Evolutionary conservation across 2,329 filamentous ascomycete species (phyloP).

Genomic region (Claviceps capensis): DNA sequence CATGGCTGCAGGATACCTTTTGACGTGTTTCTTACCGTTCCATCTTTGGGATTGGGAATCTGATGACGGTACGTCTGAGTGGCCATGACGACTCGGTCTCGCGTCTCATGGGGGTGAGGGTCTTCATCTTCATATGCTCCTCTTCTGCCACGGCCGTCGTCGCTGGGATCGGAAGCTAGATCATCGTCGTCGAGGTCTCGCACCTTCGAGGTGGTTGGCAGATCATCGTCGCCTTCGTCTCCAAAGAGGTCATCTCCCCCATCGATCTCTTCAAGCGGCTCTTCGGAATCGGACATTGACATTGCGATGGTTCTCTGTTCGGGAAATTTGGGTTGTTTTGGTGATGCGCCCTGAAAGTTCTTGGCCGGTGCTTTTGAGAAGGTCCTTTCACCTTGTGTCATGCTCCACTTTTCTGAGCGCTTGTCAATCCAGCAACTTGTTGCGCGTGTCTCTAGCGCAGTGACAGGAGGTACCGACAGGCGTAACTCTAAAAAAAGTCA

Average conservation of each 20-base stretch:
- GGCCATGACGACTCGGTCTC: conserved; percentile 46
- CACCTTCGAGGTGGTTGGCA: conserved; percentile 40
- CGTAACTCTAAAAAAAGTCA: no score
- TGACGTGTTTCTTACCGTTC: conserved; percentile 38
- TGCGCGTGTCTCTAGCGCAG: no score
- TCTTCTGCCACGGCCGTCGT: conserved; percentile 21
- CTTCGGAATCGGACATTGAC: conserved; percentile 48
- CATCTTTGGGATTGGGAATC: conserved; percentile 56
- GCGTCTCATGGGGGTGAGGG: conserved; percentile 31
- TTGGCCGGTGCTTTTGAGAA: neutral
- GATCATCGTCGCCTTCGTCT: conserved; percentile 45
- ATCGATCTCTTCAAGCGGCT: conserved; percentile 37
- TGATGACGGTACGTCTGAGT: conserved; percentile 55
- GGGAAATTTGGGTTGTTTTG: neutral
- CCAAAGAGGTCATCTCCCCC: conserved; percentile 50
- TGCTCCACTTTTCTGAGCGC: neutral
- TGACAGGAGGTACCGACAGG: no score
- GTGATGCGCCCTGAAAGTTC: neutral
- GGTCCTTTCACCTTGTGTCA: neutral
- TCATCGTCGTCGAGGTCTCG: conserved; percentile 50
- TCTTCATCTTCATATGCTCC: conserved; percentile 31
- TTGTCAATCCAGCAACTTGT: no score
- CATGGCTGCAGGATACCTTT: neutral
- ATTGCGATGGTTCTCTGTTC: conserved; percentile 19
- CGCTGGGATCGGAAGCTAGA: conserved; percentile 36